Percentiles rank a stretch among this genome's conserved stretches.
phyloP scores from a whole-genome alignment of 1,284 basidiomycete species.

The Microbotryomycetes sp. region DNA sequence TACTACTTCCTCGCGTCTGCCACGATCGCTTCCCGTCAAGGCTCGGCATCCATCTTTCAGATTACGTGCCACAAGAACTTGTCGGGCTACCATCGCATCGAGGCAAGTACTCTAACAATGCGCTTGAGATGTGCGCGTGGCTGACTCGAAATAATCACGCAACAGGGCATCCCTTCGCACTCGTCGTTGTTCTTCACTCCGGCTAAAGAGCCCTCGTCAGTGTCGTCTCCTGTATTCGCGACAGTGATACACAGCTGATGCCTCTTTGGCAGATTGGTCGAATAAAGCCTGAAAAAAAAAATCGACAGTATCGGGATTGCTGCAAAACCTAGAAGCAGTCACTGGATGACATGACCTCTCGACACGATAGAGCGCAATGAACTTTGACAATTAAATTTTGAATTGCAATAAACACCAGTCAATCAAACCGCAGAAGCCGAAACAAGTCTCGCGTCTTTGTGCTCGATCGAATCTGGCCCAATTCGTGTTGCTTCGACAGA shows the following conservation, averaged over 20 bases:
- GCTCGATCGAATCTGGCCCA: no score
- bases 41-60: constrained; percentile 83
- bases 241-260: not conserved
- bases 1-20: constrained; percentile 37
- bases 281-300: not conserved
- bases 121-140: not conserved
- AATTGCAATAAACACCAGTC: no score
- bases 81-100: constrained; percentile 29
- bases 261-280: not conserved
- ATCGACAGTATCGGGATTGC: no score
- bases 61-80: constrained; percentile 91
- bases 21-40: constrained; percentile 54
- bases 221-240: not conserved
- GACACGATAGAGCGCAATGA: no score
- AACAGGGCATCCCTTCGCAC: constrained; percentile 11
- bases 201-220: constrained; percentile 15
- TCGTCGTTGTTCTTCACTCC: constrained; percentile 10
- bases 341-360: no score
- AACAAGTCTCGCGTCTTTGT: no score
- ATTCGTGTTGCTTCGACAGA: no score
- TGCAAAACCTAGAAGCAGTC: no score
- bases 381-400: no score
- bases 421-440: no score
- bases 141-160: not conserved
- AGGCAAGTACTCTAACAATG: constrained; percentile 11